Percentiles rank a stretch among this genome's conserved stretches.
These are phyloP conservation scores for Gamarada debralockiae DNA, from an alignment of 495 filamentous ascomycete species.

Conservation along the genomic window DNA sequence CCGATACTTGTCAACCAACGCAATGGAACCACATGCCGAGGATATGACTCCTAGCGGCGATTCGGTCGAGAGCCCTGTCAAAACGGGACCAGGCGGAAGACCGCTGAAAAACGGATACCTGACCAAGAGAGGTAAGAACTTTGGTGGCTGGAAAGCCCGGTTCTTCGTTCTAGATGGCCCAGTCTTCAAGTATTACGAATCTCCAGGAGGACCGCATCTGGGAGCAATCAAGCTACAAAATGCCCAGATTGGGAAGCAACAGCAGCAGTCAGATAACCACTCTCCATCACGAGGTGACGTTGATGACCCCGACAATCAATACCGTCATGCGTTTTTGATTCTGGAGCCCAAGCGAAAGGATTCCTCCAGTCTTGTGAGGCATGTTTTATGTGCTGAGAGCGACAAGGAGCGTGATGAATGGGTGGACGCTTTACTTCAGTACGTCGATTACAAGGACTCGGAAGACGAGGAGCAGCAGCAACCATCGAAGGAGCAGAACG, in stretches of 20 bases:
- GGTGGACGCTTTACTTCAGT: conserved; percentile 85
- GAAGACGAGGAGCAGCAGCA: conserved; percentile 46
- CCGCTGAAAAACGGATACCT: conserved; percentile 85
- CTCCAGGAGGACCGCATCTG: conserved; percentile 79
- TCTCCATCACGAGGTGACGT: conserved; percentile 55
- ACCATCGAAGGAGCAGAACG: conserved; percentile 24
- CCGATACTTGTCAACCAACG: conserved; percentile 82
- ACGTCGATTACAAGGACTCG: conserved; percentile 72
- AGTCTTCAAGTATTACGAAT: conserved; percentile 86
- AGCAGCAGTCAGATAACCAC: conserved; percentile 47
- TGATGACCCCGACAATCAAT: conserved; percentile 86
- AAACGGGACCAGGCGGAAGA: conserved; percentile 55
- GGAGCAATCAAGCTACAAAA: conserved; percentile 89
- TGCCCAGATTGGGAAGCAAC: conserved; percentile 89
- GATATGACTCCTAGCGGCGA: conserved; percentile 49
- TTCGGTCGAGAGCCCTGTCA: conserved; percentile 32
- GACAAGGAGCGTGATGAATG: conserved; percentile 90
- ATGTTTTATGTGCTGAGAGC: conserved; percentile 93
- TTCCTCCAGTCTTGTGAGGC: conserved; percentile 81
- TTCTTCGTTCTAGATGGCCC: conserved; percentile 93
- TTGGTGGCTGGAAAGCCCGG: conserved; percentile 97
- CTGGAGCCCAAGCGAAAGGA: conserved; percentile 96
- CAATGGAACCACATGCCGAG: conserved; percentile 71
- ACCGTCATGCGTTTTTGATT: conserved; percentile 93
- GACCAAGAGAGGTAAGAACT: conserved; percentile 95